These are phyloP conservation scores for Ehretia macrophylla DNA, from an alignment of 257 asterid species.

Conservation along the genomic window DNA sequence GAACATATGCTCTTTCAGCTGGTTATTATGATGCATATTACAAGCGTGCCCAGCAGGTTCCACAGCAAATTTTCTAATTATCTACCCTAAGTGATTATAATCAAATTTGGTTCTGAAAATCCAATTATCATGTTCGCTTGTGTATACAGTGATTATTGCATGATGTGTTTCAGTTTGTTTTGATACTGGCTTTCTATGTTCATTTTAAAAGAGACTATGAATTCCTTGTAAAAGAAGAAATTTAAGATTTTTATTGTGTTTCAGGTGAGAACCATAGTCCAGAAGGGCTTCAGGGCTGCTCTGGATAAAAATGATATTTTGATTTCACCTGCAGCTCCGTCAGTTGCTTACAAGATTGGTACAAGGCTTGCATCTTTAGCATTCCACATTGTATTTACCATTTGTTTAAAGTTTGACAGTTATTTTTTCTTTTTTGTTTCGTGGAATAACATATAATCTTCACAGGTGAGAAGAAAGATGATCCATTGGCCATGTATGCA, in stretches of 20 bases:
- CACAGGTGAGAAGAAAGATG: slow-evolving; percentile 97
- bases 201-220: not conserved
- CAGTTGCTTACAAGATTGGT: slow-evolving; percentile 91
- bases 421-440: slow-evolving; percentile 7
- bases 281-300: slow-evolving; percentile 73
- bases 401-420: not conserved
- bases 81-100: not conserved
- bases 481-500: slow-evolving; percentile 97
- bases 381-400: slow-evolving; percentile 5
- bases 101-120: not conserved
- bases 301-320: slow-evolving; percentile 70
- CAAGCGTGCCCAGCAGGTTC: slow-evolving; percentile 97
- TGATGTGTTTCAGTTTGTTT: not conserved
- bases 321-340: slow-evolving; percentile 96
- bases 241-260: slow-evolving; percentile 16
- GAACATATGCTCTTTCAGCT: slow-evolving; percentile 97
- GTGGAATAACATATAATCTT: slow-evolving; percentile 15
- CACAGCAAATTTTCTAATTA: not conserved
- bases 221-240: slow-evolving; percentile 6
- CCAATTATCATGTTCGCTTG: not conserved
- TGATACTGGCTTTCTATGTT: not conserved
- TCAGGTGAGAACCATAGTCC: slow-evolving; percentile 85
- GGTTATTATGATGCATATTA: slow-evolving; percentile 98
- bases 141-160: too few relatives aligned
- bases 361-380: slow-evolving; percentile 13